phyloP scores from a whole-genome alignment of 2,329 filamentous ascomycete genomes.

The Aspergillus candidus region DNA sequence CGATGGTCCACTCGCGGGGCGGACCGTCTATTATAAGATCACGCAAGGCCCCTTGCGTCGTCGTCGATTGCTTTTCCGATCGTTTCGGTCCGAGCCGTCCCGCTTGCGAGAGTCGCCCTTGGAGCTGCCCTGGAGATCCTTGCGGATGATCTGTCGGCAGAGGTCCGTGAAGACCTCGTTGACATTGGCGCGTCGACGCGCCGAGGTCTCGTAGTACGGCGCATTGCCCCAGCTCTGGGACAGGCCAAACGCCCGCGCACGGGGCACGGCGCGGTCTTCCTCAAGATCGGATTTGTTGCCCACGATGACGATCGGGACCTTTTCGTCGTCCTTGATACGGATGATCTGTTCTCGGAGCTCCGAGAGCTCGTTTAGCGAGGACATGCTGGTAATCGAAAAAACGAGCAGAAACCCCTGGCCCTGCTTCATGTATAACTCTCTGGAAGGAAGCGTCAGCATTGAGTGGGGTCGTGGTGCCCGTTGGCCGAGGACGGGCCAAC shows the following conservation, averaged over 20 bases:
- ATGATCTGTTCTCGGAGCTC: slow-evolving; percentile 83
- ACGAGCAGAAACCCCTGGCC: slow-evolving; percentile 87
- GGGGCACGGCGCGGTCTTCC: slow-evolving; percentile 72
- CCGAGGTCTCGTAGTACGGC: slow-evolving; percentile 87
- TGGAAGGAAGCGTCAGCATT: slow-evolving; percentile 21
- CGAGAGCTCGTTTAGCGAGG: slow-evolving; percentile 74
- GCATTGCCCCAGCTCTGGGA: slow-evolving; percentile 82
- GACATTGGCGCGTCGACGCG: slow-evolving; percentile 75
- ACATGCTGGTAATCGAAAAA: slow-evolving; percentile 81
- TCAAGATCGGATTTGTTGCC: slow-evolving; percentile 89
- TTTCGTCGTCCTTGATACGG: slow-evolving; percentile 82
- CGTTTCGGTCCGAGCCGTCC: slow-evolving; percentile 28
- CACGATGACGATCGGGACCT: slow-evolving; percentile 80
- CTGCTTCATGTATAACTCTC: slow-evolving; percentile 88
- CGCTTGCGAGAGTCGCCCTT: slow-evolving; percentile 30
- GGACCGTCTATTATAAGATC: slow-evolving; percentile 30
- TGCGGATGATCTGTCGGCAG: slow-evolving; percentile 74
- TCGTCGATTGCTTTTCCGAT: slow-evolving; percentile 30
- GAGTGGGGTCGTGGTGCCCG: neutral
- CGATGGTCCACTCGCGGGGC: neutral
- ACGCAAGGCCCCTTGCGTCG: slow-evolving; percentile 35
- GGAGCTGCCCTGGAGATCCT: slow-evolving; percentile 47
- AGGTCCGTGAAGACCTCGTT: slow-evolving; percentile 85
- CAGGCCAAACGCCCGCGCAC: slow-evolving; percentile 72
- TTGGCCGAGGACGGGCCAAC: neutral